A percentile compares a stretch with the other conserved stretches of the same genome.
Evolutionary conservation across 2,329 filamentous ascomycete genomes (phyloP).

Genomic region (Beauveria rudraprayagi): DNA sequence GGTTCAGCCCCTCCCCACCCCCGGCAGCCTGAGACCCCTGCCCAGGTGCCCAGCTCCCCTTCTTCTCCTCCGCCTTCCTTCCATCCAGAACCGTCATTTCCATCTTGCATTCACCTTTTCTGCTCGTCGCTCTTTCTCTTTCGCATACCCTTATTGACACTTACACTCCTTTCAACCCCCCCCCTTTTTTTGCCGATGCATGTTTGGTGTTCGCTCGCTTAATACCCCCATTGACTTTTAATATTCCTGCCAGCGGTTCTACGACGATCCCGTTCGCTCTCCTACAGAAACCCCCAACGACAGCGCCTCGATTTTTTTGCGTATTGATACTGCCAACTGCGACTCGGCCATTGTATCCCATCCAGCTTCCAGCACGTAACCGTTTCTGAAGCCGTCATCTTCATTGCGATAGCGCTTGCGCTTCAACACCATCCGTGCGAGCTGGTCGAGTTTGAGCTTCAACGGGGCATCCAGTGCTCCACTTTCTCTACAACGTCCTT

Average conservation of each 20-base stretch:
- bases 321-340: not conserved
- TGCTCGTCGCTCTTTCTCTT: constrained; percentile 4
- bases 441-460: not conserved
- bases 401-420: not conserved
- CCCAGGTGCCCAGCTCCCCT: not conserved
- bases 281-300: not conserved
- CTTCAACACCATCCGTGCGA: constrained; percentile 3
- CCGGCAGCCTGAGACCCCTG: no score
- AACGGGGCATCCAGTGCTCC: not conserved
- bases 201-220: not conserved
- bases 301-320: not conserved
- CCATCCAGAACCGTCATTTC: not conserved
- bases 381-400: not conserved
- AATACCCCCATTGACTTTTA: not conserved
- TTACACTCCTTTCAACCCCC: not conserved
- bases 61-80: not conserved
- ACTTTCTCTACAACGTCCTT: not conserved
- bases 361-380: not conserved
- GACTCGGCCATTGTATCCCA: not conserved
- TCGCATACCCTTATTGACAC: not conserved
- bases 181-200: not conserved
- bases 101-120: not conserved
- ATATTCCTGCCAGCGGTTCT: not conserved
- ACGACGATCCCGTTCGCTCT: not conserved
- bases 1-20: not conserved